Percentiles rank a stretch among this genome's conserved stretches.
Conservation (phyloP, 768 basidiomycete species). For the Tricholoma terreum region DNA sequence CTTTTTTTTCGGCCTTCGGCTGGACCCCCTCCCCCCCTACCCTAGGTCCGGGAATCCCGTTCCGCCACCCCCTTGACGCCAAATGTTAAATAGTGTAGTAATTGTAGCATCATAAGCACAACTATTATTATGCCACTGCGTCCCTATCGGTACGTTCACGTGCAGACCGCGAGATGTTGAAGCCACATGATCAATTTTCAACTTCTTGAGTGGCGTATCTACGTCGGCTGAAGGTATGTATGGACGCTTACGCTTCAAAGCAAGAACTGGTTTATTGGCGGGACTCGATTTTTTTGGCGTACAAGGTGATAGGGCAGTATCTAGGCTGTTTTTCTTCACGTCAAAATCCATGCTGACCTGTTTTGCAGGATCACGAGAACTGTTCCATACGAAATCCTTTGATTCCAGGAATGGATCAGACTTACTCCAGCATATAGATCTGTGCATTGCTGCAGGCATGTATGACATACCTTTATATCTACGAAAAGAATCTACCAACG, state of each 20-base stretch:
- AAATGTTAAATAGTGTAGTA: slow-evolving; percentile 1
- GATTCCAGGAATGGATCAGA: slow-evolving; percentile 1
- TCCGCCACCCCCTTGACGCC: neutral
- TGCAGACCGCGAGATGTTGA: neutral
- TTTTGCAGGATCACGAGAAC: slow-evolving; percentile 4
- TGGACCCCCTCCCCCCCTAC: too few species aligned
- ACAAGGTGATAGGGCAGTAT: neutral
- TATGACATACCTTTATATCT: slow-evolving; percentile 2
- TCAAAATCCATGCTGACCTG: neutral
- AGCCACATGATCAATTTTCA: neutral
- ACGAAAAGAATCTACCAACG: slow-evolving; percentile 13
- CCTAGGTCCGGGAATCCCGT: too few species aligned
- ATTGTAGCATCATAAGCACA: slow-evolving; percentile 4
- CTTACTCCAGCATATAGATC: neutral
- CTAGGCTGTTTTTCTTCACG: neutral
- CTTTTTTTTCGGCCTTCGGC: too few species aligned
- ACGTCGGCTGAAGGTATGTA: neutral
- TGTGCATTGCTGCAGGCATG: slow-evolving; percentile 1
- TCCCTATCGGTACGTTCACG: neutral
- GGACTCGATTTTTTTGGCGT: neutral
- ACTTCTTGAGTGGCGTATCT: neutral
- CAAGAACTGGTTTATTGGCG: neutral
- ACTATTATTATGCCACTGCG: slow-evolving; percentile 3
- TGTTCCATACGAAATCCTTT: neutral
- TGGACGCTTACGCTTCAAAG: neutral